Base-by-base conservation (phyloP, 2,329 filamentous ascomycete species). In the Calonectria pteridis region DNA sequence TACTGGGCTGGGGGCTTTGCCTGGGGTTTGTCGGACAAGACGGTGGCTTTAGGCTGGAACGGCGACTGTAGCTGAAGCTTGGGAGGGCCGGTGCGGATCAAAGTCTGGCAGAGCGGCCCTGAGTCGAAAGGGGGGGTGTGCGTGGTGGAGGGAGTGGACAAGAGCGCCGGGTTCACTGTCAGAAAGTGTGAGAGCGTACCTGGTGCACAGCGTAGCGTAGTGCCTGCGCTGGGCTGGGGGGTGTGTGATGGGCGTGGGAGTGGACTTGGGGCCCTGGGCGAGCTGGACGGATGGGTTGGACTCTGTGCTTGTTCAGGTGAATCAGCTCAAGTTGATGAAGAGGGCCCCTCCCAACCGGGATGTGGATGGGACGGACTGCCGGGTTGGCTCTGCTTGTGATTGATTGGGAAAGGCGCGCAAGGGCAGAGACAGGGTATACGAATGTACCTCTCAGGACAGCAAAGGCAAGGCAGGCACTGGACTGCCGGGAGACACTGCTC, bases 81-180 rank as follows among this genome's bases (percentile, higher is more conserved):
- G 26, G 71, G 31, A 59, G 51, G 71, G 73, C 74, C 73, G 77
- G 74, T 71, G 74, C 77, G 79, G 79, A 80, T 78, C 76, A 78
- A 75, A 78, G 62, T 59, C 59, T 68, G 23, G 50, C 66, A 46
- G 40, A 67, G 62, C 29, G 51, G 53, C 53, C 53, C 31, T 58
- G 31, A 35, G 31, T 58, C 53, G 28, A 62, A 16, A 62, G 65
- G 46, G 65, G 65, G 59, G 67, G 20, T 23, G 53, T 49, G 40
- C 51, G 55, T 50, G 53, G 63, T 58, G 31, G 29, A 67, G 35
- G 23, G 65, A 62, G 69, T 53, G 50, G 28, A 43, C 64, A 53
- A 18, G 51, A 50, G 16, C 35, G 62, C 40, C 16, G 37, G 50
- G 63, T 37, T 40, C 26, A 29, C 55, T 67, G 40, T 63, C 67